Conservation (phyloP, 805 yeast genomes). For the Myxozyma mucilagina region DNA sequence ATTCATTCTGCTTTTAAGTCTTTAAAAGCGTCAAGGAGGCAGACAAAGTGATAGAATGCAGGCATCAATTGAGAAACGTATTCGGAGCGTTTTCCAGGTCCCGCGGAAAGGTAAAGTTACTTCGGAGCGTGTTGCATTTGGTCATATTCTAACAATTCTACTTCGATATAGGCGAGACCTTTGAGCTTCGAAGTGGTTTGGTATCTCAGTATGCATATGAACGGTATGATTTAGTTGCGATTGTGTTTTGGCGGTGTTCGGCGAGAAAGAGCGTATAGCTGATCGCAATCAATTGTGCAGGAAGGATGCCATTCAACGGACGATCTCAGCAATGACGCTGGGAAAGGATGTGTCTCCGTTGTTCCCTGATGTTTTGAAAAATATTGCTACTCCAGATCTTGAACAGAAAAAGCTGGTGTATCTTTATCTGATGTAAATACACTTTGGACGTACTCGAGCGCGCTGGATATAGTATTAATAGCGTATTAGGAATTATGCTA, state of each 20-base stretch:
- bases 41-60: conserved; percentile 10
- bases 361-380: conserved; percentile 94
- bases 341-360: conserved; percentile 94
- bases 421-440: conserved; percentile 69
- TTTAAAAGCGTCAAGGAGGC: neutral
- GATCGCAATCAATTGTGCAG: conserved; percentile 41
- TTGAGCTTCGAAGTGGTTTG: conserved; percentile 82
- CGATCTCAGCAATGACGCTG: conserved; percentile 96
- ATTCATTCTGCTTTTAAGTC: neutral
- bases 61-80: conserved; percentile 50
- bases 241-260: neutral
- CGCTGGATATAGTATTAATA: neutral
- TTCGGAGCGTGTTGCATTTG: neutral
- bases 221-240: conserved; percentile 35
- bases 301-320: conserved; percentile 94
- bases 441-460: neutral
- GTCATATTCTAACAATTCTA: neutral
- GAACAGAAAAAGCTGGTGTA: conserved; percentile 97
- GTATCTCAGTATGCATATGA: conserved; percentile 95
- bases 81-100: conserved; percentile 57
- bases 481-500: conserved; percentile 70
- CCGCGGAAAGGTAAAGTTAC: conserved; percentile 51
- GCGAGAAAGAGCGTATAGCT: neutral
- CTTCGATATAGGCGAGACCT: conserved; percentile 65
- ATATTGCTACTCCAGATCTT: conserved; percentile 93